Evolutionary conservation across 805 yeast genomes (phyloP).

Genomic region (Saitoella complicata): DNA sequence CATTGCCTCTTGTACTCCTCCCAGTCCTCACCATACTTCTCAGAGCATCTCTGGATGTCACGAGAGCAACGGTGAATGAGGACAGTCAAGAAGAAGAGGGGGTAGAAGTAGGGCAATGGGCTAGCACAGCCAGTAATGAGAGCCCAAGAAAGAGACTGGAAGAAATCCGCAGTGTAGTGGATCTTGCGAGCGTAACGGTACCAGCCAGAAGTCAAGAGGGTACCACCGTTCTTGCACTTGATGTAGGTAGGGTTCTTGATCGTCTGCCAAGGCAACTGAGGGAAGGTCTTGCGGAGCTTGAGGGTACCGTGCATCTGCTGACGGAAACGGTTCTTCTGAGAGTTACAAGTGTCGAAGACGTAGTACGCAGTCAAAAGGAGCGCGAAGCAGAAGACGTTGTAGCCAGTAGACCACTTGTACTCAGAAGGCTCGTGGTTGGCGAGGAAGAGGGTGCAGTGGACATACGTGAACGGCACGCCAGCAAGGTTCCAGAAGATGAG

Average conservation of each 20-base stretch:
- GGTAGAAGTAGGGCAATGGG: conserved; percentile 93
- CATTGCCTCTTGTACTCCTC: conserved; percentile 67
- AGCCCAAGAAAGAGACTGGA: conserved; percentile 83
- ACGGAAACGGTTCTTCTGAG: conserved; percentile 88
- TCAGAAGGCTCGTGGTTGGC: conserved; percentile 71
- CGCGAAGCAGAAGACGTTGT: conserved; percentile 40
- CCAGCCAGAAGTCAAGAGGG: conserved; percentile 87
- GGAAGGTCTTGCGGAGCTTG: conserved; percentile 70
- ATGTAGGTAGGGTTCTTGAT: conserved; percentile 73
- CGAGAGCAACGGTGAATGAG: conserved; percentile 77
- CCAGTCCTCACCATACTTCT: conserved; percentile 93
- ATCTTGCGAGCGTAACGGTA: conserved; percentile 81
- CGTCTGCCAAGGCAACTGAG: conserved; percentile 74
- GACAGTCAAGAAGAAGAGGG: conserved; percentile 73
- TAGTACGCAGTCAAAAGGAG: conserved; percentile 58
- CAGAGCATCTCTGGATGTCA: conserved; percentile 69
- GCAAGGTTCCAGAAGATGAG: conserved; percentile 97
- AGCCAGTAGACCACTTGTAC: conserved; percentile 53
- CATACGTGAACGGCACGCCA: conserved; percentile 96
- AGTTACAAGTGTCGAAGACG: conserved; percentile 88
- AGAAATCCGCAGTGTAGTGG: conserved; percentile 89
- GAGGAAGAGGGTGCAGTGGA: conserved; percentile 78
- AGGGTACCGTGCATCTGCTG: conserved; percentile 58
- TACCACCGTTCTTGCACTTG: conserved; percentile 69
- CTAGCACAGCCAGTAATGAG: conserved; percentile 75